Evolutionary conservation across 352 stramenopile genomes (phyloP), one percentile per base, ranked within the genome.

Genomic region (Globisporangium paddicum): DNA sequence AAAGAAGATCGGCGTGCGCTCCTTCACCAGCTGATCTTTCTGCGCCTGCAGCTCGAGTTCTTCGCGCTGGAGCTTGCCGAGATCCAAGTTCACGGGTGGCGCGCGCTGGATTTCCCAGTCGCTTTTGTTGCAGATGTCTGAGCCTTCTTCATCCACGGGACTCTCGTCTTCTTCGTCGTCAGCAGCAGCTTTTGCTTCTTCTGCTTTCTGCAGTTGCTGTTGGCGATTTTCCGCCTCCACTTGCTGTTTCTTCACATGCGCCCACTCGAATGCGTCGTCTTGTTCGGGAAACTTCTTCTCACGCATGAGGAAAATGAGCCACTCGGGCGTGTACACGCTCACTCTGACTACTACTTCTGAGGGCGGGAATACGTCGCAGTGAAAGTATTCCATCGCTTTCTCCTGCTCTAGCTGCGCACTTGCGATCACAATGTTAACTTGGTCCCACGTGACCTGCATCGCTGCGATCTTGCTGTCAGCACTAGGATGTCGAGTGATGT

Each of bases 1-100:
- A 62, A 87, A 87, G 47, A 94, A 94, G 46, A 89, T 79, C 9
- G 68, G 60, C 18, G 62, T 81, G 5, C 79, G 77, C 30, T 89
- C 75, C 37, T 75, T 70, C 38, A 90, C 78, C 19, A 89, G 58
- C 46, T 76, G 72, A 5, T 64, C 50, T 34, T 89, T 90, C 49
- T 82, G 74, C 9, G 66, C 54, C 34, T 77, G 64, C 28, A 91
- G 30, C 23, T 75, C 66, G 21, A 63, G 58, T 70, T 87, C 70
- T 35, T 87, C 64, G n/a, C 68, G 57, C 1, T 58, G 53, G 30
- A 85, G 38, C 16, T 69, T 71, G 32, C 79, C 64, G 19, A 47
- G 51, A 38, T 89, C 63, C 2, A 85, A 46, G 1, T 63, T 44
- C 44, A 79, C 69, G 11, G 62, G 68, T 40, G 66, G 61, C 0